Evolutionary conservation across 169 alveolate species (phyloP), one percentile per base, ranked within the genome.

Genomic region (Plasmodium malariae): DNA sequence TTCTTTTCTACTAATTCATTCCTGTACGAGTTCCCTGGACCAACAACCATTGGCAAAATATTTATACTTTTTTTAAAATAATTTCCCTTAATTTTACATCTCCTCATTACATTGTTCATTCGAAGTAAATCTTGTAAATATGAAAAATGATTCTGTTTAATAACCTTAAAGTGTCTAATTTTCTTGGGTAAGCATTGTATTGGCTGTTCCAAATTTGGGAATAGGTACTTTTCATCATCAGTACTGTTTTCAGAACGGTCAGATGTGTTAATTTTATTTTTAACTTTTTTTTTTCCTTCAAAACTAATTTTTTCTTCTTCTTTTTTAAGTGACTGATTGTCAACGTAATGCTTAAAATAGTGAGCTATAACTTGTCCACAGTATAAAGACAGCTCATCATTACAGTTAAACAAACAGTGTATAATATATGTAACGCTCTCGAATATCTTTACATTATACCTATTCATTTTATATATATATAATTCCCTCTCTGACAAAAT

Each of bases 301-400:
- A 4, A 5, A 6, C 2, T 36, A 11, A 34, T 76, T 14, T 3
- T 51, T 21, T 28, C 11, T 11, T 11, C 14, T 40, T 30, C 62
- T 6, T 59, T 3, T 49, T 34, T 74, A 65, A 43, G 11, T 17
- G 36, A 28, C 32, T 63, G 51, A 0, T n/a, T 54, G 49, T 65
- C 72, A n/a, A 78, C 57, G 36, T 78, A 78, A 12, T 62, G 7
- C 55, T 34, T 78, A 40, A 78, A 78, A 78, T 78, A 37, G 11
- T 78, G 69, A 43, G 78, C 89, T 34, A 78, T 24, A 19, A 78
- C 48, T 78, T 78, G 89, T 40, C 89, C 89, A 4, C 70, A 65
- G 19, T 62, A 34, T 55, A 78, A 43, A 9, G 70, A 78, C 32
- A 63, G 51, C 30, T 78, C 89, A 62, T 78, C 67, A 51, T 62